Base-by-base conservation (phyloP, 306 rosid species). In the Lathyrus oleraceus region DNA sequence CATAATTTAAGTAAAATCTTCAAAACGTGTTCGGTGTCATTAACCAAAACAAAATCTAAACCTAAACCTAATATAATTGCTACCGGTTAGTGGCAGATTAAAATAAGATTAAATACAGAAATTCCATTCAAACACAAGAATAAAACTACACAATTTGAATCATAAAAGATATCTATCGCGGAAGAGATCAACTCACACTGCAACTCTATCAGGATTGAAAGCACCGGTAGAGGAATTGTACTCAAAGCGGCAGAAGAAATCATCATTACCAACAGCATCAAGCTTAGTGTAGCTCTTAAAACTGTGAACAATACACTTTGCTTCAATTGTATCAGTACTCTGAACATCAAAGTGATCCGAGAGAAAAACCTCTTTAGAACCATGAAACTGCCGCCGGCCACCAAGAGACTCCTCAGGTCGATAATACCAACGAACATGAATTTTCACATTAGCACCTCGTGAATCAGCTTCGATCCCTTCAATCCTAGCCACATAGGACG, bases 341-440 rank as follows among this genome's bases (percentile, higher is more conserved):
- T 95, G 99, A 65, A 87, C 75, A 47, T 95, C 99, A 25, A 63
- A 82, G 82, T 95, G 99, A 72, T 95, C 99, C 56, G 99, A 95
- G 47, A 91, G 96, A 52, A 95, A 95, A 5, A 95, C 85, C 82
- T 95, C 99, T 74, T 95, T 95, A 0, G 97, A 91, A 19, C 99
- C 97, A 35, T 95, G 99, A 59, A 95, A 95, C 88, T 95, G 99
- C 17, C 99, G 82, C 61, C 99, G 97, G 49, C 99, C 99, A 3
- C 99, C 99, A 20, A 95, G 85, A 0, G 99, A 95, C 82, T 95
- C 99, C 87, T 95, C 99, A 66, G 99, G 99, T 73, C 99, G 89
- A 65, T 95, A 95, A 58, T 95, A 95, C 99, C 99, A 95, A n/a
- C 92, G 90, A 2, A 91, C 95, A 12, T 89, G 84, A 27, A 91